Conservation (phyloP, 495 filamentous ascomycete genomes). For the Talaromyces proteolyticus region DNA sequence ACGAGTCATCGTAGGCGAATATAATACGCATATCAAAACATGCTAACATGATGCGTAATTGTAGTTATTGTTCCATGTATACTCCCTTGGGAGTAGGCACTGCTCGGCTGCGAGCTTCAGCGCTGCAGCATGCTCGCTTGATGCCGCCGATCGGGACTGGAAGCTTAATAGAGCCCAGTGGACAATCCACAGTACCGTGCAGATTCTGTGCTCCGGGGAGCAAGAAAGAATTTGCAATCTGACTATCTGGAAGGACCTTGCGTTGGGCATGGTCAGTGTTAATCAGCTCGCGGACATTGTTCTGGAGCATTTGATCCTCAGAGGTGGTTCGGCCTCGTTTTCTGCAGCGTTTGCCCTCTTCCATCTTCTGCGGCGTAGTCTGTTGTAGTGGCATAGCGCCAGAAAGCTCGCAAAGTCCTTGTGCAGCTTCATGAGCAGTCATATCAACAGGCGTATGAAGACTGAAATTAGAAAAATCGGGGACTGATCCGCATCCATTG, state of each 20-base stretch:
- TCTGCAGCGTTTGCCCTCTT: slow-evolving; percentile 29
- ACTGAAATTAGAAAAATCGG: slow-evolving; percentile 46
- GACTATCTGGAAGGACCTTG: slow-evolving; percentile 31
- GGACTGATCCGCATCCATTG: slow-evolving; percentile 40
- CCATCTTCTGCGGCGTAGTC: slow-evolving; percentile 8
- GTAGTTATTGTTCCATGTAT: background rate
- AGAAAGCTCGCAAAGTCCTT: slow-evolving; percentile 60
- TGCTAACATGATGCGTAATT: no score
- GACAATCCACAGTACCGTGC: slow-evolving; percentile 7
- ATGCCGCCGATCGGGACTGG: slow-evolving; percentile 24
- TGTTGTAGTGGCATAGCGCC: slow-evolving; percentile 21
- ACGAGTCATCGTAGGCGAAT: no score
- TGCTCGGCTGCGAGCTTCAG: slow-evolving; percentile 4
- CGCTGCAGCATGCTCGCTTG: slow-evolving; percentile 39
- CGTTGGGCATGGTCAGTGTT: slow-evolving; percentile 21
- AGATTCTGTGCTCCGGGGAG: slow-evolving; percentile 11
- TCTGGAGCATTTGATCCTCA: slow-evolving; percentile 62
- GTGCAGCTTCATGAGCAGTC: slow-evolving; percentile 52
- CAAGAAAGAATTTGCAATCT: slow-evolving; percentile 34
- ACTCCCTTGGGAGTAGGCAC: background rate
- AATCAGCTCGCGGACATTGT: slow-evolving; percentile 61
- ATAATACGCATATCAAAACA: no score
- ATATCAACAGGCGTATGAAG: slow-evolving; percentile 41
- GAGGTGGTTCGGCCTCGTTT: slow-evolving; percentile 70
- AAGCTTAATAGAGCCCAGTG: slow-evolving; percentile 15